phyloP scores from a whole-genome alignment of 2,329 filamentous ascomycete genomes.

The Diplodia sapinea region DNA sequence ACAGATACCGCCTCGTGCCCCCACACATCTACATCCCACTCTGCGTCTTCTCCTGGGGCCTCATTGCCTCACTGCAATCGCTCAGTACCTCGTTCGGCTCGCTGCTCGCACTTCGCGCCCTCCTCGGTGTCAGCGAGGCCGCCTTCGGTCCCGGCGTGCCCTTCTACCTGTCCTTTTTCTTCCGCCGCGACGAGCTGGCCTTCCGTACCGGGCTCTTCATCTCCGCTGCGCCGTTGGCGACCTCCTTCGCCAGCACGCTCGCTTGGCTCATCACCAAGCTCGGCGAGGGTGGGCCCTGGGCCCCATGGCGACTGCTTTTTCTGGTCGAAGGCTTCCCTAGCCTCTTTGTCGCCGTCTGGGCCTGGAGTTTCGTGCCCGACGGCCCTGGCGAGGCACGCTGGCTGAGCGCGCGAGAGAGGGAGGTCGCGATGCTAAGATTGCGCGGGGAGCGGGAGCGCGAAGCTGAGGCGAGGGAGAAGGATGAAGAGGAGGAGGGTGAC shows the following conservation, averaged over 20 bases:
- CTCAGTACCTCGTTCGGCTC: constrained; percentile 53
- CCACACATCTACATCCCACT: constrained; percentile 66
- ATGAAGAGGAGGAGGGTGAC: constrained; percentile 25
- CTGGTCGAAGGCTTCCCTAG: constrained; percentile 85
- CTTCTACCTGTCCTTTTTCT: constrained; percentile 70
- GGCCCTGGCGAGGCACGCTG: constrained; percentile 60
- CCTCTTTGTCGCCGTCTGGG: constrained; percentile 73
- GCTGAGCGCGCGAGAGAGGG: constrained; percentile 55
- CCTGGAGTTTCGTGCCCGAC: constrained; percentile 79
- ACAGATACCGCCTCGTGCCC: constrained; percentile 61
- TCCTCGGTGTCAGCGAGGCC: constrained; percentile 64
- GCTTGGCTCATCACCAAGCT: constrained; percentile 75
- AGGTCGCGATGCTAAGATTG: constrained; percentile 73
- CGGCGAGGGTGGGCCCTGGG: constrained; percentile 69
- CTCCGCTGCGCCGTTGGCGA: constrained; percentile 69
- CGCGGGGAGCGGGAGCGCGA: constrained; percentile 56
- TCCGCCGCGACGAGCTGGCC: constrained; percentile 73
- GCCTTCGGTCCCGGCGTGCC: constrained; percentile 68
- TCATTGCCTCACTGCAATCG: constrained; percentile 74
- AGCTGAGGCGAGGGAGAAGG: constrained; percentile 39
- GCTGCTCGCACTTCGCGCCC: constrained; percentile 66
- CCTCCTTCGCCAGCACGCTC: constrained; percentile 75
- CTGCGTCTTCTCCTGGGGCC: constrained; percentile 79
- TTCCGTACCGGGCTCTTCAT: constrained; percentile 87
- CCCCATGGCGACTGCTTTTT: constrained; percentile 85